Conservation (phyloP, 2,329 filamentous ascomycete species). For the Exophiala phaeomuriformis region DNA sequence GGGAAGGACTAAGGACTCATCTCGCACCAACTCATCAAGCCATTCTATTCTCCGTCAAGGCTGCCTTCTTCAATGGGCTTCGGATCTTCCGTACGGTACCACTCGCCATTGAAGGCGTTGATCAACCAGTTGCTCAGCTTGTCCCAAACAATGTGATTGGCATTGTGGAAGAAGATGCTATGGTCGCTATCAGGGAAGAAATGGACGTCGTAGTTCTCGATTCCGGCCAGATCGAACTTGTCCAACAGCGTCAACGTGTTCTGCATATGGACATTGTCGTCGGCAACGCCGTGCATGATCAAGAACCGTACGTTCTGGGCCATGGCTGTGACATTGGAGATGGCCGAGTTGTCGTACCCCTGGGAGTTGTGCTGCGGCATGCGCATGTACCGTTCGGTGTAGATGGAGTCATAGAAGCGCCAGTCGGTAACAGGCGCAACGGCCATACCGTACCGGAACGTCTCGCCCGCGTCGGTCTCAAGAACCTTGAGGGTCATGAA, state of each 20-base stretch:
- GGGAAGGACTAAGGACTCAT: no score
- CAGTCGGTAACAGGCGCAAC: constrained; percentile 98
- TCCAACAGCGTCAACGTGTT: constrained; percentile 85
- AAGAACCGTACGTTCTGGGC: constrained; percentile 75
- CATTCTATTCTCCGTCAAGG: background rate
- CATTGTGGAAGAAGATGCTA: constrained; percentile 89
- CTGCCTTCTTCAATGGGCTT: constrained; percentile 10
- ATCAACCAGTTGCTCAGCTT: constrained; percentile 85
- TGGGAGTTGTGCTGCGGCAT: constrained; percentile 72
- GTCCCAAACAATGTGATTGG: constrained; percentile 82
- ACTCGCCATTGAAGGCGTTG: constrained; percentile 96
- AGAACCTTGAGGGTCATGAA: constrained; percentile 94
- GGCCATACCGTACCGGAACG: constrained; percentile 95
- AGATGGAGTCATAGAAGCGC: constrained; percentile 89
- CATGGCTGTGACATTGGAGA: constrained; percentile 68
- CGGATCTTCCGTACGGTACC: constrained; percentile 50
- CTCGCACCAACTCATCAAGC: background rate
- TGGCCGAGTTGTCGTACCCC: constrained; percentile 69
- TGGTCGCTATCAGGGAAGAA: constrained; percentile 96
- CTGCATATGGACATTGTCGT: constrained; percentile 97
- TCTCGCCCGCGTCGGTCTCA: constrained; percentile 79
- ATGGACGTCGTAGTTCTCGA: constrained; percentile 94
- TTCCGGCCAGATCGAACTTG: constrained; percentile 67
- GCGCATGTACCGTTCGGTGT: constrained; percentile 96
- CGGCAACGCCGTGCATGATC: constrained; percentile 90